A percentile compares a stretch with the other conserved stretches of the same genome.
Evolutionary conservation across 2,329 filamentous ascomycete species (phyloP).

Genomic region (Diaporthe vexans): DNA sequence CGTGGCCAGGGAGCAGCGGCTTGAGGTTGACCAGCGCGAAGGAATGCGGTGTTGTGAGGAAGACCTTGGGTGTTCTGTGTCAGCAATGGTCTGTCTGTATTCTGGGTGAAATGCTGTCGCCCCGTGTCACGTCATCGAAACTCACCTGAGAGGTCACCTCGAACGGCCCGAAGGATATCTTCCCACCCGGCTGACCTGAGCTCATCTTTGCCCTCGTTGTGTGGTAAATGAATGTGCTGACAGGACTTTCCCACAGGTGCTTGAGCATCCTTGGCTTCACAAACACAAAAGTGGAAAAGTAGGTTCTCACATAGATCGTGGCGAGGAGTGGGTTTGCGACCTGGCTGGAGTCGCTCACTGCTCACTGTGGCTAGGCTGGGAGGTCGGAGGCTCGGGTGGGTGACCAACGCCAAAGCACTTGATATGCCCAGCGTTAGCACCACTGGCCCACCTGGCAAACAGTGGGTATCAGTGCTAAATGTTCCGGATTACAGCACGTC

Average conservation of each 20-base stretch:
- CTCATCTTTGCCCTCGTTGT: constrained; percentile 41
- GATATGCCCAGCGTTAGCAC: neutral
- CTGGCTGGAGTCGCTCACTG: neutral
- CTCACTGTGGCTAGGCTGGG: constrained; percentile 5
- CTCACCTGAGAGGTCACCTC: constrained; percentile 81
- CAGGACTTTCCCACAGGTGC: neutral
- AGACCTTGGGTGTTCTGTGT: constrained; percentile 73
- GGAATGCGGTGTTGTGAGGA: constrained; percentile 82
- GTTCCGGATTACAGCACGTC: neutral
- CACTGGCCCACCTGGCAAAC: neutral
- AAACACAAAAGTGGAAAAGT: neutral
- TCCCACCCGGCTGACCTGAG: constrained; percentile 19
- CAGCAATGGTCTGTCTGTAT: neutral
- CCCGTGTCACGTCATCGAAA: neutral
- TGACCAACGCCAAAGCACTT: neutral
- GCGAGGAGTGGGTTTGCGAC: neutral
- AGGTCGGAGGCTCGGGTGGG: neutral
- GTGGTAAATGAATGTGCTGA: neutral
- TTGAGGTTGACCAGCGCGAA: constrained; percentile 97
- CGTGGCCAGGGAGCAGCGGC: constrained; percentile 91
- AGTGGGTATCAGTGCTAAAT: neutral
- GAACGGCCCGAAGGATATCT: constrained; percentile 80
- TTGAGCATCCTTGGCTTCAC: constrained; percentile 1
- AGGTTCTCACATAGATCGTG: neutral
- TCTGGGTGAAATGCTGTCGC: neutral